Evolutionary conservation across 202 grass and related monocot species (phyloP), one percentile per base, ranked within the genome.

Genomic region (Sporobolus alterniflorus): DNA sequence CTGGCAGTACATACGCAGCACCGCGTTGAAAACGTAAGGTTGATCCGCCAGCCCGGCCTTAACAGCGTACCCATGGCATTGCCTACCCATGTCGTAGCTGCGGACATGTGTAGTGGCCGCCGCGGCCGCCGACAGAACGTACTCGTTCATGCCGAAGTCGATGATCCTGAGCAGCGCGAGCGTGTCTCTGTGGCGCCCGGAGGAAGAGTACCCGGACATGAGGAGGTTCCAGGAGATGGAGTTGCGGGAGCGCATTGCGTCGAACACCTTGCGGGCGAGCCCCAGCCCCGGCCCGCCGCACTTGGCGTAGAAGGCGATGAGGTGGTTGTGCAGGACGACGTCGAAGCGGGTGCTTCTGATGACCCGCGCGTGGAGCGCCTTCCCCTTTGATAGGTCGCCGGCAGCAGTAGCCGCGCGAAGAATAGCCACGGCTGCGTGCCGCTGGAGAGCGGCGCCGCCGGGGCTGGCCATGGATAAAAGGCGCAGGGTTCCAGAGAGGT

Each of bases 1-100:
- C 76, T 87, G 85, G 25, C 80, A 87, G 63, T 96, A 93, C 94
- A 96, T 89, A 61, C 89, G 81, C 47, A 96, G 86, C 22, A 96
- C 69, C 0, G 83, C 67, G 4, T 93, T 96, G 55, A 49, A 81
- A 17, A 96, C 83, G 5, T 88, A 89, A 11, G 57, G 49, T 67
- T 88, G 78, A 12, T 79, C 72, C 0, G 57, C 57, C 47, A 87
- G 26, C 5, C 93, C 90, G n/a, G 76, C 86, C 74, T 93, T 96
- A 43, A 93, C 62, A 50, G 84, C 88, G 76, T 87, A 54, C 3
- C 82, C 83, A 82, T 96, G 94, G 65, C 85, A 96, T 76, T 93
- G 86, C 73, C 69, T 71, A 55, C 88, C 94, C 80, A 89, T 79
- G 12, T 74, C 72, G 36, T 89, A 85, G 73, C 83, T 85, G 9